Percentiles rank a stretch among this genome's conserved stretches.
Conservation (phyloP, 179 eudicot genomes). For the Sideroxylon spinosum region DNA sequence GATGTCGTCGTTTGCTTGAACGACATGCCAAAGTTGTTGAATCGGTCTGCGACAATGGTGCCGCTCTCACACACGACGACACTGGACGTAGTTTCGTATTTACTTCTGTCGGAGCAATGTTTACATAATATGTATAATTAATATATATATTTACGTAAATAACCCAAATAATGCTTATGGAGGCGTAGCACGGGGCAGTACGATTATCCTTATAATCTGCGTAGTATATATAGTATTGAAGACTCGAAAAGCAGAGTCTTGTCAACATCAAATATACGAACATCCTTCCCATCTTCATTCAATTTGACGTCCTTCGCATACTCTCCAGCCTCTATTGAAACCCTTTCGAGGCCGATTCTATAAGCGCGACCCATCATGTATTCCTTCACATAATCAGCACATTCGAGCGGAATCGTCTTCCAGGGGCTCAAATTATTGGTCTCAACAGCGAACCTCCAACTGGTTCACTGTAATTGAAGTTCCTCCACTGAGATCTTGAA, state of each 20-base stretch:
- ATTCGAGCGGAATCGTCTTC: slow-evolving; percentile 73
- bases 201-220: slow-evolving; percentile 65
- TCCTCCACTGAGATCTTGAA: slow-evolving; percentile 25
- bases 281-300: slow-evolving; percentile 60
- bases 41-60: too few relatives aligned
- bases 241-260: slow-evolving; percentile 86
- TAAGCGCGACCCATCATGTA: slow-evolving; percentile 58
- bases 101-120: too few relatives aligned
- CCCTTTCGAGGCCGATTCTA: slow-evolving; percentile 54
- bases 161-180: too few relatives aligned
- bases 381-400: slow-evolving; percentile 66
- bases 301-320: slow-evolving; percentile 48
- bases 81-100: too few relatives aligned
- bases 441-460: slow-evolving; percentile 89
- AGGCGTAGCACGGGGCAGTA: too few relatives aligned
- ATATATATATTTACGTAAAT: too few relatives aligned
- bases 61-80: too few relatives aligned
- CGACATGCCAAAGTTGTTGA: too few relatives aligned
- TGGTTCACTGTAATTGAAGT: slow-evolving; percentile 44
- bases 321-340: slow-evolving; percentile 49
- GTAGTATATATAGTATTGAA: slow-evolving; percentile 91
- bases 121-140: too few relatives aligned
- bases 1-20: too few relatives aligned
- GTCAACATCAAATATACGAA: slow-evolving; percentile 86
- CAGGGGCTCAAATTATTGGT: slow-evolving; percentile 74